Evolutionary conservation across 176 grass and related monocot genomes (phyloP).

Genomic region (Metroxylon sagu): DNA sequence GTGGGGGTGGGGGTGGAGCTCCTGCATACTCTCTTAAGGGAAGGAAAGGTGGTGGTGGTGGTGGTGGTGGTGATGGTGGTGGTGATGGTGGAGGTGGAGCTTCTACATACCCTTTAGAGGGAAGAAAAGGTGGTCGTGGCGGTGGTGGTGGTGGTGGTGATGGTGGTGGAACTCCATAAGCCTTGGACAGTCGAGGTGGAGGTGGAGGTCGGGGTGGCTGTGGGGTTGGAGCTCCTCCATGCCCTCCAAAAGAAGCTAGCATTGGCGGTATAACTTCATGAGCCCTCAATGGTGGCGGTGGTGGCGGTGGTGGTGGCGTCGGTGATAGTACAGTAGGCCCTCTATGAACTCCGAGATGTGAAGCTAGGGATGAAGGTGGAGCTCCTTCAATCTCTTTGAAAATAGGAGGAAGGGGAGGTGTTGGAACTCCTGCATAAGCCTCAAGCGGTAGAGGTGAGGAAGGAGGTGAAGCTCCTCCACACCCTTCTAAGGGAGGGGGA

Average conservation of each 20-base stretch:
- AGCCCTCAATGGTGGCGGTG: constrained; percentile 11
- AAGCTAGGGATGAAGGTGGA: background rate
- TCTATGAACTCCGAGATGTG: constrained; percentile 1
- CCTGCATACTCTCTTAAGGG: too few relatives aligned
- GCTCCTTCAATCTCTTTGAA: constrained; percentile 2
- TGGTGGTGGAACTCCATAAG: background rate
- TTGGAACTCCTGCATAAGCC: background rate
- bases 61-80: too few relatives aligned
- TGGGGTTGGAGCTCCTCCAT: background rate
- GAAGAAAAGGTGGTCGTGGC: too few relatives aligned
- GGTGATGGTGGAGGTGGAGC: constrained; percentile 2
- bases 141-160: background rate
- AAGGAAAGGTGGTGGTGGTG: too few relatives aligned
- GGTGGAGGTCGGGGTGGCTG: background rate
- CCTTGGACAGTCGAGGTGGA: background rate
- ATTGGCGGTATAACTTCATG: background rate
- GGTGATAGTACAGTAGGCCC: background rate
- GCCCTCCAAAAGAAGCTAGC: background rate
- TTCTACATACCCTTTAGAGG: constrained; percentile 16
- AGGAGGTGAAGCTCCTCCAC: background rate
- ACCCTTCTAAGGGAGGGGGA: background rate
- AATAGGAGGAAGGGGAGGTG: background rate
- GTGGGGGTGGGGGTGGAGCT: too few relatives aligned
- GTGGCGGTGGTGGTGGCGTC: constrained; percentile 10
- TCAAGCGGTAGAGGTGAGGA: background rate